phyloP scores from a whole-genome alignment of 139 green algal species.

The Picochlorum sp. region DNA sequence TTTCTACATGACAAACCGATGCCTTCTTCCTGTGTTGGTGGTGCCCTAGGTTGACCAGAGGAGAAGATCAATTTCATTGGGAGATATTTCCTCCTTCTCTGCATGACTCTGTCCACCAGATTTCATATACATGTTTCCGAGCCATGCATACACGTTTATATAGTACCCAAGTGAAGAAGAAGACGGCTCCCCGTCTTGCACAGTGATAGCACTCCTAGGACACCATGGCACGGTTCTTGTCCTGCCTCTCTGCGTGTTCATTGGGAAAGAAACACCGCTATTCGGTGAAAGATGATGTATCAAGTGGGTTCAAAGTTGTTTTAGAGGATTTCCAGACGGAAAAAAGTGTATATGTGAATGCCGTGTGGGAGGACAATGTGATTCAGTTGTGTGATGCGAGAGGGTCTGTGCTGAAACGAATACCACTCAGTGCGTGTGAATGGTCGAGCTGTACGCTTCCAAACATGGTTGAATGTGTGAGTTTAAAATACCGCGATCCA shows the following conservation, averaged over 20 bases:
- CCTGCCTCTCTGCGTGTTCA: neutral
- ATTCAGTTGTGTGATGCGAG: neutral
- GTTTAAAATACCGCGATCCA: neutral
- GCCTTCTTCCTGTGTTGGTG: too few species aligned
- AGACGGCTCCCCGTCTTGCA: too few species aligned
- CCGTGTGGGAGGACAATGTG: neutral
- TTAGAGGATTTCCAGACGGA: neutral
- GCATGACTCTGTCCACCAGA: too few species aligned
- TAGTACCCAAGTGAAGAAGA: too few species aligned
- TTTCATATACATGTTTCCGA: too few species aligned
- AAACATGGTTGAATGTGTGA: slow-evolving; percentile 4
- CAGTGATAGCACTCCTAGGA: too few species aligned
- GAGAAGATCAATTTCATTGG: too few species aligned
- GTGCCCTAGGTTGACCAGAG: too few species aligned
- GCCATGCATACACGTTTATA: too few species aligned
- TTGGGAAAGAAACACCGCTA: neutral
- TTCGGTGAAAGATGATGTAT: neutral
- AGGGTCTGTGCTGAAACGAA: slow-evolving; percentile 5
- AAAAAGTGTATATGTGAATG: slow-evolving; percentile 1
- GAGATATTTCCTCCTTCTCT: too few species aligned
- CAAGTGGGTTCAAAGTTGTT: neutral
- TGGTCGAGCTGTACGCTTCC: slow-evolving; percentile 16
- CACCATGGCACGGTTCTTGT: too few species aligned
- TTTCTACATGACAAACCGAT: too few species aligned
- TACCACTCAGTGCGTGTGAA: neutral